Percentiles rank a stretch among this genome's conserved stretches.
phyloP scores from a whole-genome alignment of 129 eudicot species.

The Artemisia argyi region DNA sequence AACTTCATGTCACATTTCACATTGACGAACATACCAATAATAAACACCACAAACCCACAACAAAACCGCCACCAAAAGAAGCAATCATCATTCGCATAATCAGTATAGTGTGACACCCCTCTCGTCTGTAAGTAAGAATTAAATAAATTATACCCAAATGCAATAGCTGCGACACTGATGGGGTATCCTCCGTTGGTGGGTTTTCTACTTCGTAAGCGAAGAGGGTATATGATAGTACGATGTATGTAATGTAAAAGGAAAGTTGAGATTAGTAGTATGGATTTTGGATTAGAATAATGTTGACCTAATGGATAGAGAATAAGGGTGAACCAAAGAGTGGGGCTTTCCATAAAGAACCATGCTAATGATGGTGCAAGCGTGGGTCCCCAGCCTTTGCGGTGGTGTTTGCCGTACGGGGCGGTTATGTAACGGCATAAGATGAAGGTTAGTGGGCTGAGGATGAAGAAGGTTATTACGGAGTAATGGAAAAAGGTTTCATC shows the following conservation, averaged over 20 bases:
- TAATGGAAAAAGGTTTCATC: slow-evolving; percentile 34
- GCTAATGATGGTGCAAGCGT: slow-evolving; percentile 66
- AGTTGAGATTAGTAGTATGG: slow-evolving; percentile 48
- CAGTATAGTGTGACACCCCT: slow-evolving; percentile 73
- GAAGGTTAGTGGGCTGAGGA: slow-evolving; percentile 57
- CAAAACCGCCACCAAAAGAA: slow-evolving; percentile 81
- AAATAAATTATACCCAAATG: slow-evolving; percentile 59
- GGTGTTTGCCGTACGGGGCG: slow-evolving; percentile 94
- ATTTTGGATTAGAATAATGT: slow-evolving; percentile 42
- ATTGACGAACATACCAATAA: slow-evolving; percentile 62
- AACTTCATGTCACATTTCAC: slow-evolving; percentile 57
- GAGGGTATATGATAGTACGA: slow-evolving; percentile 84
- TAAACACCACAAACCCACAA: slow-evolving; percentile 54
- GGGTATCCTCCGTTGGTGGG: slow-evolving; percentile 51
- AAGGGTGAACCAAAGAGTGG: slow-evolving; percentile 67
- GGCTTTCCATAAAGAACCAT: slow-evolving; percentile 92
- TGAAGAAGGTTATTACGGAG: slow-evolving; percentile 39
- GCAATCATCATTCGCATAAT: slow-evolving; percentile 36
- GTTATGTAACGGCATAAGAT: slow-evolving; percentile 64
- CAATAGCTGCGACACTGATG: slow-evolving; percentile 49
- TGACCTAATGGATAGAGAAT: slow-evolving; percentile 73
- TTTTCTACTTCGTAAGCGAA: slow-evolving; percentile 38
- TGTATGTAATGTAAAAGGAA: slow-evolving; percentile 81
- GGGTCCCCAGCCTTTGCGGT: slow-evolving; percentile 88
- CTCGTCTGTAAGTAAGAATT: slow-evolving; percentile 74